Conservation (phyloP, 371 early-diverging fungal species). For the Saksenaea oblongispora region DNA sequence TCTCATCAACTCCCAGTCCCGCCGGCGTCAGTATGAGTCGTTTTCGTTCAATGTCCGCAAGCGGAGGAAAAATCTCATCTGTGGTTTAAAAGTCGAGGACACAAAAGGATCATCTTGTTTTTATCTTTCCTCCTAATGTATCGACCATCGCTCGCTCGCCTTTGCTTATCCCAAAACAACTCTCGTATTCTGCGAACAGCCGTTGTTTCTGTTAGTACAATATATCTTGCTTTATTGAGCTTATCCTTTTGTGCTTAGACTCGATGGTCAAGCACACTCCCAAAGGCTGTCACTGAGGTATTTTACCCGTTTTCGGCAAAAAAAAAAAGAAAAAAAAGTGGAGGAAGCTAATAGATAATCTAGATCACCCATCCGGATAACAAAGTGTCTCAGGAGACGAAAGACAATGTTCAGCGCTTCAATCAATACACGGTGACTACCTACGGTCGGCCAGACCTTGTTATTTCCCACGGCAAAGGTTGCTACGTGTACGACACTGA, state of each 20-base stretch:
- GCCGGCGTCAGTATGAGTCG: constrained; percentile 6
- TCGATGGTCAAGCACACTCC: not conserved
- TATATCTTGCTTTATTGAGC: not conserved
- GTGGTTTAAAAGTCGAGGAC: not conserved
- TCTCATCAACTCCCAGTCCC: too few species aligned
- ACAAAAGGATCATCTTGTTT: not conserved
- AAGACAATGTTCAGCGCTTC: constrained; percentile 41
- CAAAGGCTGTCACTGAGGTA: not conserved
- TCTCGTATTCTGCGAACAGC: not conserved
- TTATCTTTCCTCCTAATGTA: not conserved
- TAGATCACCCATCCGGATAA: constrained; percentile 58
- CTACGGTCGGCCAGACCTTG: constrained; percentile 64
- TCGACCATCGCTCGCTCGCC: not conserved
- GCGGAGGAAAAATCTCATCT: not conserved
- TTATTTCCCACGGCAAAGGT: constrained; percentile 77
- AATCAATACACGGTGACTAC: constrained; percentile 65
- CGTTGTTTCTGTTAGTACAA: not conserved
- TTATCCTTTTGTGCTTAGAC: not conserved
- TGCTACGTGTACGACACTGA: constrained; percentile 72
- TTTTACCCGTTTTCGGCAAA: not conserved
- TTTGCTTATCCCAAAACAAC: not conserved
- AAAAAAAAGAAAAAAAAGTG: not conserved
- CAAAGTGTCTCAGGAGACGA: constrained; percentile 38
- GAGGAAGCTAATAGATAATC: not conserved
- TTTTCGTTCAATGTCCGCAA: not conserved